These are phyloP conservation scores for Globisporangium heterothallicum DNA, from an alignment of 352 stramenopile species.

Conservation along the genomic window DNA sequence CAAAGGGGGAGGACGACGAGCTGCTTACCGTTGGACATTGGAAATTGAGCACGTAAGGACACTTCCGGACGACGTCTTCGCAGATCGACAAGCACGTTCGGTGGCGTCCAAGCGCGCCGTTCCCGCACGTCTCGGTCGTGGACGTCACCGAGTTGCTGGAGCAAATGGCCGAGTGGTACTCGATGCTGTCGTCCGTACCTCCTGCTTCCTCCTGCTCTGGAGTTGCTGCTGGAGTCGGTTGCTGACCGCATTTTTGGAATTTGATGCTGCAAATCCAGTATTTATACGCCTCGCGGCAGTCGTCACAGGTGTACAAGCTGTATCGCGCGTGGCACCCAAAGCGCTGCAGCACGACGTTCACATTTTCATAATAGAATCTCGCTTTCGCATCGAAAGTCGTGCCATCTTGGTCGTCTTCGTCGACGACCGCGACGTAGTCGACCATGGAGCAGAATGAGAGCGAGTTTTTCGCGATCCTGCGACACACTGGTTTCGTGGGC, in stretches of 20 bases:
- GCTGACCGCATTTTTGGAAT: constrained; percentile 62
- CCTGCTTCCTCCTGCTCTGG: constrained; percentile 10
- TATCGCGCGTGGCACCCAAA: constrained; percentile 81
- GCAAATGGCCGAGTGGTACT: constrained; percentile 9
- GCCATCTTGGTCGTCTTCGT: constrained; percentile 45
- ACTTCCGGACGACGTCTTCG: constrained; percentile 83
- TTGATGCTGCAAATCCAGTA: constrained; percentile 86
- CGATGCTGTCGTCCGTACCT: neutral
- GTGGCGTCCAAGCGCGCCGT: constrained; percentile 35
- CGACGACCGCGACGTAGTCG: constrained; percentile 70
- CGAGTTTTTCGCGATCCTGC: constrained; percentile 47
- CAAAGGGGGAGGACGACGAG: neutral
- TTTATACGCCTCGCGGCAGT: constrained; percentile 86
- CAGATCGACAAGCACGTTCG: constrained; percentile 78
- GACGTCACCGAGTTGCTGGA: neutral
- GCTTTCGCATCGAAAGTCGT: constrained; percentile 48
- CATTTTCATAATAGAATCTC: constrained; percentile 74
- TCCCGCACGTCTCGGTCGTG: constrained; percentile 23
- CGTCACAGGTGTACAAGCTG: constrained; percentile 74
- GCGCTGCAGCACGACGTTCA: constrained; percentile 72
- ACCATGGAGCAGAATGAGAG: constrained; percentile 83
- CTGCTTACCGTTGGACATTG: constrained; percentile 62
- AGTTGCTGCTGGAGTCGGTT: neutral
- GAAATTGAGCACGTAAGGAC: constrained; percentile 82
- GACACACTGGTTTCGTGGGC: constrained; percentile 36